Evolutionary conservation across 1,284 basidiomycete genomes (phyloP), one percentile per base, ranked within the genome.

Genomic region (Rhodotorula sp.): DNA sequence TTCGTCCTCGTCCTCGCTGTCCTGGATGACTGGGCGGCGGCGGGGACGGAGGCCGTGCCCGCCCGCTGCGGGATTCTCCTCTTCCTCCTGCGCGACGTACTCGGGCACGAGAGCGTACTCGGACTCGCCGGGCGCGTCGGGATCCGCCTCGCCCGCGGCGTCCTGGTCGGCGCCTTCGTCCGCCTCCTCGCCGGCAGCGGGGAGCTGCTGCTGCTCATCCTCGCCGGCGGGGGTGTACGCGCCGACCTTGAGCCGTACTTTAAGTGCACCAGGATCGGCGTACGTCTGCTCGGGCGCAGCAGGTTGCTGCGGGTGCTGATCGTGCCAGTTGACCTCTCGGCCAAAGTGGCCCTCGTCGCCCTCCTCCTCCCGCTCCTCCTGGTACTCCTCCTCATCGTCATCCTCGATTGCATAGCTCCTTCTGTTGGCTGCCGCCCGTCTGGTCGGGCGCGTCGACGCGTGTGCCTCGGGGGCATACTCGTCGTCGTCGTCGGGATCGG

Each of bases 361-460:
- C n/a, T 58, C 39, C n/a, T 17, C 36, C 25, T n/a, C 56, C 25
- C n/a, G 27, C 27, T 17, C 57, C n/a, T 17, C 56, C n/a, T 32
- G n/a, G 39, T 34, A 54, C 1, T 53, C 50, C 34, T 65, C 56
- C 4, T 64, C 68, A 12, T 50, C 57, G 32, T 64, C 61, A 27
- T 96, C 46, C 89, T 91, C 76, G 86, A 92, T 87, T 81, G 65
- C 21, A 29, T 73, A 61, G 32, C 53, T 54, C 29, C 4, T 22
- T 21, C 53, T 21, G 32, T 32, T 34, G 53, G 53, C 53, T 10
- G 53, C 53, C 3, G 53, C 53, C 21, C 29, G 29, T 32, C 53
- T 54, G 19, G 53, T 22, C 6, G 53, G 53, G 19, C 53, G 53
- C 8, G 53, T 15, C 8, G 53, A 54, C 5, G 53, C 29, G 15